Percentiles rank a stretch among this genome's conserved stretches.
phyloP scores from a whole-genome alignment of 306 rosid species.

The Quercus parvula region DNA sequence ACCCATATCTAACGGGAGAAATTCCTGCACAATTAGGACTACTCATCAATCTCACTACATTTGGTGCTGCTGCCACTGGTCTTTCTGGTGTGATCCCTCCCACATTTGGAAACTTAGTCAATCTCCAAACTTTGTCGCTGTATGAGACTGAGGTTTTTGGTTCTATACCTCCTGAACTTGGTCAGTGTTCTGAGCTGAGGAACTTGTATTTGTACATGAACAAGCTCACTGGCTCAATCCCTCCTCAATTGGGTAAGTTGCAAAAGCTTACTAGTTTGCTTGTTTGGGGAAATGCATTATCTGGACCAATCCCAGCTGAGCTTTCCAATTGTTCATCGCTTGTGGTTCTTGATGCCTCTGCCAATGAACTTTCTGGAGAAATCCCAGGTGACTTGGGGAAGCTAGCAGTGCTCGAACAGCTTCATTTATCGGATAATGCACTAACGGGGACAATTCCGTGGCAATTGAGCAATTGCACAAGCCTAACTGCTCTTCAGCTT shows the following conservation, averaged over 20 bases:
- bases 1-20: slow-evolving; percentile 72
- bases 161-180: slow-evolving; percentile 72
- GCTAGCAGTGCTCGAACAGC: slow-evolving; percentile 72
- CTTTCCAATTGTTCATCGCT: slow-evolving; percentile 85
- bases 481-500: slow-evolving; percentile 85
- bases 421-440: slow-evolving; percentile 84
- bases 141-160: slow-evolving; percentile 84
- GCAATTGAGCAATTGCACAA: slow-evolving; percentile 86
- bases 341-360: slow-evolving; percentile 75
- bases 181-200: slow-evolving; percentile 75
- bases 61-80: slow-evolving; percentile 93
- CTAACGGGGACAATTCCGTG: slow-evolving; percentile 66
- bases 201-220: slow-evolving; percentile 80
- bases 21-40: slow-evolving; percentile 72
- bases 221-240: slow-evolving; percentile 74
- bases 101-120: slow-evolving; percentile 76
- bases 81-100: slow-evolving; percentile 82
- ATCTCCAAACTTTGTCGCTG: slow-evolving; percentile 76
- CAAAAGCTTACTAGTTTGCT: slow-evolving; percentile 78
- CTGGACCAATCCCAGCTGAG: slow-evolving; percentile 78
- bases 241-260: slow-evolving; percentile 69
- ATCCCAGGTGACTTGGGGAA: slow-evolving; percentile 83
- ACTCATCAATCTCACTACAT: slow-evolving; percentile 78
- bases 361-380: slow-evolving; percentile 68
- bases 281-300: slow-evolving; percentile 74